Conservation (phyloP, 2,329 filamentous ascomycete species). For the Pseudogymnoascus sp. region DNA sequence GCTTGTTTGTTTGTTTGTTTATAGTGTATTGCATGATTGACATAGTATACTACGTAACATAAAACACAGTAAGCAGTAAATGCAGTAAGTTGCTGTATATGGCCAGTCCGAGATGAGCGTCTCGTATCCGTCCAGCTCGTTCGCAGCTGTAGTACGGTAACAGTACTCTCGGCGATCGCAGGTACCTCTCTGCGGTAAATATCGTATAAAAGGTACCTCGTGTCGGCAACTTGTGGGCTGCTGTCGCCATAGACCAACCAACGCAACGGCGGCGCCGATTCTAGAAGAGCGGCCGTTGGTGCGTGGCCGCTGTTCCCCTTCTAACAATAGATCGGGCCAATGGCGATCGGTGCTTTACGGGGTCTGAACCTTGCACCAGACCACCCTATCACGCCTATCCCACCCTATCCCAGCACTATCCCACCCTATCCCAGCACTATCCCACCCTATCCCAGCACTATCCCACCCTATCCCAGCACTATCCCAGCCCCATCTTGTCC, state of each 20-base stretch:
- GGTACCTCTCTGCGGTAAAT: neutral
- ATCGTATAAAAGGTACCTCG: neutral
- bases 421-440: neutral
- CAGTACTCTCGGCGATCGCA: neutral
- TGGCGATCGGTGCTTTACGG: neutral
- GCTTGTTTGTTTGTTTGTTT: neutral
- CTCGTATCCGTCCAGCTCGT: neutral
- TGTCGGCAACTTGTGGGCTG: neutral
- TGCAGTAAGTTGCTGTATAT: neutral
- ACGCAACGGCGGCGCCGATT: neutral
- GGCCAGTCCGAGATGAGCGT: neutral
- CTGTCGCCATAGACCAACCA: neutral
- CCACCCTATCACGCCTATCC: neutral
- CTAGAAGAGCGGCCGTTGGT: neutral
- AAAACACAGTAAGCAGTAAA: neutral
- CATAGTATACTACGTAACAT: too few relatives aligned
- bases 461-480: neutral
- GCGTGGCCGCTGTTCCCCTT: neutral
- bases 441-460: too few relatives aligned
- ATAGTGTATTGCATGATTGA: neutral
- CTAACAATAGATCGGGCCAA: neutral
- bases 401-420: neutral
- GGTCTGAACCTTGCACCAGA: neutral
- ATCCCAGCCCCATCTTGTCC: neutral
- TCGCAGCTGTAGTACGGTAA: neutral